Base-by-base conservation (phyloP, 78 protist genomes). In the Dictyostelium capitatum region DNA sequence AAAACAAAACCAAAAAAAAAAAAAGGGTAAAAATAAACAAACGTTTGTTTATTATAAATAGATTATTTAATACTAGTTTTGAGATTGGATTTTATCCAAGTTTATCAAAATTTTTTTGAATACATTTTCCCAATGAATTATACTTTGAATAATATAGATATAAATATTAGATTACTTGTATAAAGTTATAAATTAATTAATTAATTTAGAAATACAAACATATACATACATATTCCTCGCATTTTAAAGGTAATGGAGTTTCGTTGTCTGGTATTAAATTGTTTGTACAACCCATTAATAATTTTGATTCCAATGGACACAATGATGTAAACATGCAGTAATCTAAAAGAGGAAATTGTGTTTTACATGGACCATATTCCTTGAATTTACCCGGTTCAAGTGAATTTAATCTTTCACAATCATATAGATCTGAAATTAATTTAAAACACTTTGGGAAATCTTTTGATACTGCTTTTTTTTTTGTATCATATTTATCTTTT, bases 401-500 rank as follows among this genome's bases (percentile, higher is more conserved):
- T 48, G 43, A 20, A 23, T 79, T 51, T 51, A 15, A 47, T 32
- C 62, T 17, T 53, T 83, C 75, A 73, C 91, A 83, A 12, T 83
- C 91, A 9, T 73, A 41, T 46, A 79, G 37, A 9, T 0, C 28
- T 43, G 57, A 37, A 11, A 83, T 83, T 15, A 62, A 0, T 56
- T 57, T 28, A 46, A 28, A 83, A 56, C 91, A 83, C 56, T n/a
- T 20, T 15, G 91, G 91, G 25, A 83, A 83, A 0, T 83, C 82
- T 23, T 12, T 11, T 7, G 75, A 23, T 28, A 83, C 23, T 20
- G 73, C 2, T 37, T 48, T 43, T 64, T 83, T 83, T 51, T 53
- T 69, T 73, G 48, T 51, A 28, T 83, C 91, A 25, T 73, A 83
- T 19, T 83, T 75, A 56, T 83, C 91, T 73, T 83, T 83, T 3